phyloP scores from a whole-genome alignment of 2,329 filamentous ascomycete genomes.

The Daldinia eschscholtzii region DNA sequence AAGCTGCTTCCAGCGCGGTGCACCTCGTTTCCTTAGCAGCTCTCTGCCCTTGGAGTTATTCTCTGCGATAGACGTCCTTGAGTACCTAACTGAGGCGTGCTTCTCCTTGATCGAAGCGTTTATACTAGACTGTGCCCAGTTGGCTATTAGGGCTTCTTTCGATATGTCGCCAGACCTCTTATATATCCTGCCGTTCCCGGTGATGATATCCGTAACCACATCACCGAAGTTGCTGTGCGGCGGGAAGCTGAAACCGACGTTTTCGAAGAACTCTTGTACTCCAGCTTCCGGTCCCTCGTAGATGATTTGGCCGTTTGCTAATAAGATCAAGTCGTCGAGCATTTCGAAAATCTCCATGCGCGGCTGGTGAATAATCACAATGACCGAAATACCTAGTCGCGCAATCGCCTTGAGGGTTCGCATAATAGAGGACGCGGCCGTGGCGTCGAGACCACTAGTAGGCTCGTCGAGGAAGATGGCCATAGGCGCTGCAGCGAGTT shows the following conservation, averaged over 20 bases:
- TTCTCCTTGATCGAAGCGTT: constrained; percentile 43
- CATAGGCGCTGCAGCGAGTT: constrained; percentile 69
- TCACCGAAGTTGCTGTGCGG: constrained; percentile 67
- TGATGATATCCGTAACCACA: constrained; percentile 71
- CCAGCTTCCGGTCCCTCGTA: constrained; percentile 63
- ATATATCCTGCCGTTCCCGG: constrained; percentile 67
- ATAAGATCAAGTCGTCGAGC: constrained; percentile 68
- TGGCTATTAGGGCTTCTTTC: constrained; percentile 62
- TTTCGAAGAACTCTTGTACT: constrained; percentile 64
- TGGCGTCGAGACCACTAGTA: constrained; percentile 67
- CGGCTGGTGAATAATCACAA: constrained; percentile 72
- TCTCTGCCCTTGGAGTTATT: constrained; percentile 56
- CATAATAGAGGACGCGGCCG: constrained; percentile 68
- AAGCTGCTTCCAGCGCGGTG: constrained; percentile 62
- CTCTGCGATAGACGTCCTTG: constrained; percentile 55
- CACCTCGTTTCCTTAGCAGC: constrained; percentile 64
- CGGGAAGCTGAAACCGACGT: constrained; percentile 65
- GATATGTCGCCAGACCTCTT: constrained; percentile 61
- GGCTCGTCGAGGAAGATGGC: constrained; percentile 67
- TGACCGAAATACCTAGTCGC: constrained; percentile 67
- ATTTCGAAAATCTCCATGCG: constrained; percentile 69
- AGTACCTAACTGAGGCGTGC: constrained; percentile 47
- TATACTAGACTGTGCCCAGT: constrained; percentile 58
- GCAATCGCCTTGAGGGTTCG: constrained; percentile 66
- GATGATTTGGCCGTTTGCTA: constrained; percentile 67